Evolutionary conservation across 1,284 basidiomycete genomes (phyloP).

Genomic region (Xerocomus cyaneibrunnescens): DNA sequence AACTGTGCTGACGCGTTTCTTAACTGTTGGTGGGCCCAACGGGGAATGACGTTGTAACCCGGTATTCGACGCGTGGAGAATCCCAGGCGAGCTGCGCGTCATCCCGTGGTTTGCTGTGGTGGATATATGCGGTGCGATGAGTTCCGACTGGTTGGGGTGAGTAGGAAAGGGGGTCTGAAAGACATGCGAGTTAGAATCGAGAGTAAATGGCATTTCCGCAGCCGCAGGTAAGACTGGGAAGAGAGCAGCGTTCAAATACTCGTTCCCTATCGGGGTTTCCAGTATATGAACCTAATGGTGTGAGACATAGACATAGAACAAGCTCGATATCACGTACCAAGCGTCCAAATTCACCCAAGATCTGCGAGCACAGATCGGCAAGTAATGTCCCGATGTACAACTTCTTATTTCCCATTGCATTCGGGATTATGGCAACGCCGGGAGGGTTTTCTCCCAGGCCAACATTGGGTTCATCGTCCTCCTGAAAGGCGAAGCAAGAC

Average conservation of each 20-base stretch:
- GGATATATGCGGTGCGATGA: constrained; percentile 42
- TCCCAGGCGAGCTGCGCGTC: constrained; percentile 57
- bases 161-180: constrained; percentile 46
- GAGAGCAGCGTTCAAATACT: constrained; percentile 65
- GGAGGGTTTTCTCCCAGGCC: constrained; percentile 58
- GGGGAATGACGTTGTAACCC: constrained; percentile 49
- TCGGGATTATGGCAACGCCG: constrained; percentile 71
- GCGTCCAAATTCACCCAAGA: constrained; percentile 79
- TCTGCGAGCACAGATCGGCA: constrained; percentile 82
- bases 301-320: constrained; percentile 3
- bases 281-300: constrained; percentile 55
- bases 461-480: constrained; percentile 57
- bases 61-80: constrained; percentile 29
- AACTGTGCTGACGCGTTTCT: constrained; percentile 61
- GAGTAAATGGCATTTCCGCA: constrained; percentile 55
- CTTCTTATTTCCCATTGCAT: constrained; percentile 77
- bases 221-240: constrained; percentile 60
- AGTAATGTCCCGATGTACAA: constrained; percentile 83
- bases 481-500: constrained; percentile 79
- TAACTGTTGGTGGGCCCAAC: constrained; percentile 43
- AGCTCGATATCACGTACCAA: constrained; percentile 50
- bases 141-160: constrained; percentile 59
- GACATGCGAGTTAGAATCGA: constrained; percentile 46
- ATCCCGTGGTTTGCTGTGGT: constrained; percentile 42
- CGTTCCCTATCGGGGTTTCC: constrained; percentile 72